phyloP scores from a whole-genome alignment of 164 flowering plant species.

The Amborella trichopoda region DNA sequence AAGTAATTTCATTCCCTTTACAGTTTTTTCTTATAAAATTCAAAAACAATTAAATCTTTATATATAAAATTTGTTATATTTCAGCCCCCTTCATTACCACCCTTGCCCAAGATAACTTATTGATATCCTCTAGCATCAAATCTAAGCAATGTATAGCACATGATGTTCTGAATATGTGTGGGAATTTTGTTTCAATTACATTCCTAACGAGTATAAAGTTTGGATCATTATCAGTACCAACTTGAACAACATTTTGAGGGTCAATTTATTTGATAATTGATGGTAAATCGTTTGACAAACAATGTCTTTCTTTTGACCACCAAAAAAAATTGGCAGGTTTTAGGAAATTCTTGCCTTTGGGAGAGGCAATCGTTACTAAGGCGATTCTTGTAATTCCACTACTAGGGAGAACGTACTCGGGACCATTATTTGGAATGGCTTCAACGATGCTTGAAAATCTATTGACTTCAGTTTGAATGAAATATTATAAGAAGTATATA shows the following conservation, averaged over 20 bases:
- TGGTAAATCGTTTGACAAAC: no score
- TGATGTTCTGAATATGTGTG: conserved; percentile 1
- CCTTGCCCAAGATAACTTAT: neutral
- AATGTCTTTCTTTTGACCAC: no score
- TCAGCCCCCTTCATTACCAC: neutral
- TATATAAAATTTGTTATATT: neutral
- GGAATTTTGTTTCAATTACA: neutral
- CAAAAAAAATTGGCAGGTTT: no score
- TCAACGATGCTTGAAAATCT: no score
- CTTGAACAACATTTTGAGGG: conserved; percentile 1
- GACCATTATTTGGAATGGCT: no score
- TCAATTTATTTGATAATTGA: conserved; percentile 1
- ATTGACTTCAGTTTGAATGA: no score
- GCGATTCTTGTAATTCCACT: no score
- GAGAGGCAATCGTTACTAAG: no score
- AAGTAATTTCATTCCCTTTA: neutral
- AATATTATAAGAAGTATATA: no score
- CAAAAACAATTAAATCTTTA: neutral
- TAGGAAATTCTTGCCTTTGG: no score
- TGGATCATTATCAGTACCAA: neutral
- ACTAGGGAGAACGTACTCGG: no score
- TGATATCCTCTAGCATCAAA: conserved; percentile 1
- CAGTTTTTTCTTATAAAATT: neutral
- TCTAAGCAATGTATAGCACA: conserved; percentile 2
- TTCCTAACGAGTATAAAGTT: neutral